Evolutionary conservation across 768 basidiomycete species (phyloP).

Genomic region (Boletus sp.): DNA sequence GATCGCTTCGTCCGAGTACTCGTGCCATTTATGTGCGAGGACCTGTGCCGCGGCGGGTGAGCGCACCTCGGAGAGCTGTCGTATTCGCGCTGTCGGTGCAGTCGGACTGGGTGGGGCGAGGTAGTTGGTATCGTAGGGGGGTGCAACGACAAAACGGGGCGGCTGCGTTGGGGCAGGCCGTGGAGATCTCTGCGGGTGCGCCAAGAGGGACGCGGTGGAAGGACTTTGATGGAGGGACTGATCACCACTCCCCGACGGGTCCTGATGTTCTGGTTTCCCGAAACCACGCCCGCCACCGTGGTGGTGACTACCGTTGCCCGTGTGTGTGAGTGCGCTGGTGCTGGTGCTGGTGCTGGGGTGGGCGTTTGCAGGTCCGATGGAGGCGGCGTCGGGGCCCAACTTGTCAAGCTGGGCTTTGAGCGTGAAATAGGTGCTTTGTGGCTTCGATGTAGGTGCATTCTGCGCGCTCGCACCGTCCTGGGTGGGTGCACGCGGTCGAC

Average conservation of each 20-base stretch:
- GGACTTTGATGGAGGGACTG: constrained; percentile 24
- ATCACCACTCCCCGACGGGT: constrained; percentile 19
- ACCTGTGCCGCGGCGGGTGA: constrained; percentile 42
- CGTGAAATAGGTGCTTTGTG: constrained; percentile 55
- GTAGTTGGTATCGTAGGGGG: constrained; percentile 30
- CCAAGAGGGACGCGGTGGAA: constrained; percentile 38
- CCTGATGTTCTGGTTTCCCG: constrained; percentile 39
- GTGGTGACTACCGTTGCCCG: background rate
- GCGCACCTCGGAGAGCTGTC: constrained; percentile 10
- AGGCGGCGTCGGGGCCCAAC: constrained; percentile 30
- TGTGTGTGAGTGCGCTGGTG: background rate
- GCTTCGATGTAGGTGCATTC: constrained; percentile 13
- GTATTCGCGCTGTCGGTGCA: constrained; percentile 12
- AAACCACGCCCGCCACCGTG: constrained; percentile 57
- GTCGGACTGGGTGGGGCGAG: constrained; percentile 37
- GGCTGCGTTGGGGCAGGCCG: constrained; percentile 24
- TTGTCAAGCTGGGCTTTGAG: constrained; percentile 58
- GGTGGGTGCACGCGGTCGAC: constrained; percentile 42
- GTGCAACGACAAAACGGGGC: constrained; percentile 41
- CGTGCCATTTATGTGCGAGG: constrained; percentile 71
- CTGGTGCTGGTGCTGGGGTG: constrained; percentile 6
- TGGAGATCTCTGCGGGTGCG: constrained; percentile 38
- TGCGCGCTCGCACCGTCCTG: constrained; percentile 29
- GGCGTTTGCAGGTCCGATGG: constrained; percentile 13
- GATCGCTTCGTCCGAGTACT: constrained; percentile 72